These are phyloP conservation scores for Ilyonectria mors-panacis DNA, from an alignment of 2,329 filamentous ascomycete genomes.

Conservation along the genomic window DNA sequence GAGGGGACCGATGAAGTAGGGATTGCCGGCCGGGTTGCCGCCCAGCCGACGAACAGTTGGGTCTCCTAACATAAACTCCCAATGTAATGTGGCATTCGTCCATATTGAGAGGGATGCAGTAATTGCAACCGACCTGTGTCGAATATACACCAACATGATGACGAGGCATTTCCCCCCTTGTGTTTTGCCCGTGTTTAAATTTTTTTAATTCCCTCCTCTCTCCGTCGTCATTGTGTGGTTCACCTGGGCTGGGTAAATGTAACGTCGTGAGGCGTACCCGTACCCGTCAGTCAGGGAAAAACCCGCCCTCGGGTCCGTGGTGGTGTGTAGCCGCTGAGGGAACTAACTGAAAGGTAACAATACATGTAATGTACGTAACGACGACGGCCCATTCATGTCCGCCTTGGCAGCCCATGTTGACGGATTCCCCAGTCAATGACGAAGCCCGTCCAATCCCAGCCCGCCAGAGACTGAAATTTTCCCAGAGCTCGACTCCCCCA, in stretches of 20 bases:
- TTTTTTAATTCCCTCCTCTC: slow-evolving; percentile 12
- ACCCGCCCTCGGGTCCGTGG: slow-evolving; percentile 19
- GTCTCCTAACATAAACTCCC: no score
- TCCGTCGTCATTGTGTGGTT: background rate
- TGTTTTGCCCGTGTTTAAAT: background rate
- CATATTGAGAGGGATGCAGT: background rate
- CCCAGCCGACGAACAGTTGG: background rate
- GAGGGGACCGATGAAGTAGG: slow-evolving; percentile 13
- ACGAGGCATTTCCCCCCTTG: slow-evolving; percentile 29
- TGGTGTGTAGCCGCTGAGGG: background rate
- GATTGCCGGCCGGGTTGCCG: slow-evolving; percentile 7
- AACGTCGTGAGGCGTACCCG: slow-evolving; percentile 15
- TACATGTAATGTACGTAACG: slow-evolving; percentile 20
- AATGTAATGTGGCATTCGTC: background rate
- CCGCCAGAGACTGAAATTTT: background rate
- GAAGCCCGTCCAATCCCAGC: slow-evolving; percentile 7
- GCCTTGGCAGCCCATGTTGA: background rate
- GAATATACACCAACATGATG: background rate
- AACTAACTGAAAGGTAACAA: background rate
- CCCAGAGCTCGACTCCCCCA: slow-evolving; percentile 8
- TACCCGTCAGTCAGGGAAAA: slow-evolving; percentile 14
- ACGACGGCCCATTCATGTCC: slow-evolving; percentile 3
- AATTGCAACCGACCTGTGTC: background rate
- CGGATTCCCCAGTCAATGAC: slow-evolving; percentile 13
- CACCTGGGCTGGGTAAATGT: slow-evolving; percentile 10